Conservation (phyloP, 495 filamentous ascomycete species). For the Hypoxylon fuscum region DNA sequence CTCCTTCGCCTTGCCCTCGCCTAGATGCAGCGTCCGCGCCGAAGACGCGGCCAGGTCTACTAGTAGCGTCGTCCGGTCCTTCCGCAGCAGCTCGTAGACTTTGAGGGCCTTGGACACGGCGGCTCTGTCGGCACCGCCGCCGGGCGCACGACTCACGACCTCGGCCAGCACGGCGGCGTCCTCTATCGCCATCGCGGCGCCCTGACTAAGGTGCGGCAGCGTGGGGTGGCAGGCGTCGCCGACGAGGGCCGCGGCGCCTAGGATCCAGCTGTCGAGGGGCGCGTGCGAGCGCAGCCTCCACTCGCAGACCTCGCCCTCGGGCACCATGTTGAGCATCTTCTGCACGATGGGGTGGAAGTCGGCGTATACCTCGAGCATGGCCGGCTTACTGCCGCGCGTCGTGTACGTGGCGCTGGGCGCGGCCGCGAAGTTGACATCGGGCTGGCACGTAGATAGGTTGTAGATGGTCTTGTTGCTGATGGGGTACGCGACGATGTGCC, state of each 20-base stretch:
- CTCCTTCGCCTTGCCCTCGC: constrained; percentile 77
- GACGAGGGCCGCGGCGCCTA: constrained; percentile 71
- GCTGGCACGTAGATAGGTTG: constrained; percentile 80
- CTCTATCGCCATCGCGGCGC: constrained; percentile 88
- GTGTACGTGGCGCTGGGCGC: constrained; percentile 81
- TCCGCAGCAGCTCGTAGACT: constrained; percentile 77
- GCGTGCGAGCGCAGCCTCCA: constrained; percentile 80
- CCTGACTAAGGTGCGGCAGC: constrained; percentile 78
- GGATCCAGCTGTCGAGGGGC: constrained; percentile 74
- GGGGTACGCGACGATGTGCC: constrained; percentile 86
- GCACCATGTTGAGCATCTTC: constrained; percentile 78
- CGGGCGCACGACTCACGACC: constrained; percentile 64
- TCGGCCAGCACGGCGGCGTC: constrained; percentile 78
- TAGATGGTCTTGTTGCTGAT: constrained; percentile 79
- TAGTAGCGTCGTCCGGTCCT: constrained; percentile 72
- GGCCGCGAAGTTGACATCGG: constrained; percentile 74
- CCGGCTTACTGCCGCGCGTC: constrained; percentile 72
- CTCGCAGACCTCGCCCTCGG: constrained; percentile 81
- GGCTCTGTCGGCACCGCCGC: constrained; percentile 56
- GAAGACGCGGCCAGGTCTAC: constrained; percentile 75
- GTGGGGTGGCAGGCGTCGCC: constrained; percentile 85
- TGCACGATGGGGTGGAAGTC: constrained; percentile 78
- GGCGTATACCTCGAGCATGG: constrained; percentile 71
- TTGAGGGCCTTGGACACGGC: constrained; percentile 70
- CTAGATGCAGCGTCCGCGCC: constrained; percentile 74